Conservation (phyloP, 805 yeast genomes). For the Metschnikowia continentalis region DNA sequence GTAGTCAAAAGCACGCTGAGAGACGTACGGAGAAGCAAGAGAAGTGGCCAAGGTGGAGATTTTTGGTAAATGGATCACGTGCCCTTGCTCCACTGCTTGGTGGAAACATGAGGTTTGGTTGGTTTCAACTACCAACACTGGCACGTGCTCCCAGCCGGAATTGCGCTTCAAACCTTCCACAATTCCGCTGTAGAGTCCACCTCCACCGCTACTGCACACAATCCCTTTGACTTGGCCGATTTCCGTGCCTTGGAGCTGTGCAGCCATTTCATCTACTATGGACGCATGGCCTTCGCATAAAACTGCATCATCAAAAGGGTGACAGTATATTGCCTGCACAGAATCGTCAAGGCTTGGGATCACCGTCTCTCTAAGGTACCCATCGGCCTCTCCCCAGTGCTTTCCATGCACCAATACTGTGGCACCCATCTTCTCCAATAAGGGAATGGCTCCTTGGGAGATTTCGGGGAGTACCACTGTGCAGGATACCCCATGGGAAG, state of each 20-base stretch:
- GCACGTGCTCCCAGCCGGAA: constrained; percentile 21
- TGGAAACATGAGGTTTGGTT: constrained; percentile 57
- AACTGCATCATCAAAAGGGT: constrained; percentile 48
- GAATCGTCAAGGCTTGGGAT: constrained; percentile 17
- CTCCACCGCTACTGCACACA: constrained; percentile 56
- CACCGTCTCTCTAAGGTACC: constrained; percentile 26
- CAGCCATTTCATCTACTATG: constrained; percentile 35
- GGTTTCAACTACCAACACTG: constrained; percentile 48
- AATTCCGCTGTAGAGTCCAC: constrained; percentile 53
- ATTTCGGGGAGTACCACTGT: constrained; percentile 59
- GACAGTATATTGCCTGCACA: constrained; percentile 44
- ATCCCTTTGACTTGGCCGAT: constrained; percentile 35
- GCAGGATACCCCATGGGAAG: constrained; percentile 35
- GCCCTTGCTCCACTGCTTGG: constrained; percentile 44
- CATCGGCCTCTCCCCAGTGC: constrained; percentile 50
- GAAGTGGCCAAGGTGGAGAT: constrained; percentile 58
- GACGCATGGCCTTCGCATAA: constrained; percentile 54
- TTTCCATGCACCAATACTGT: constrained; percentile 44
- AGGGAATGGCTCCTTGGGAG: constrained; percentile 44
- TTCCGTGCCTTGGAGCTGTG: constrained; percentile 20
- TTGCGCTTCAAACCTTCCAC: constrained; percentile 37
- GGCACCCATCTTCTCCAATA: constrained; percentile 48
- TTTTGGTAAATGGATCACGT: constrained; percentile 41
- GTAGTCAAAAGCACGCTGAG: constrained; percentile 38
- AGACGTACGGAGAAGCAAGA: constrained; percentile 56